Conservation (phyloP, 768 basidiomycete genomes). For the Kwoniella europaea region DNA sequence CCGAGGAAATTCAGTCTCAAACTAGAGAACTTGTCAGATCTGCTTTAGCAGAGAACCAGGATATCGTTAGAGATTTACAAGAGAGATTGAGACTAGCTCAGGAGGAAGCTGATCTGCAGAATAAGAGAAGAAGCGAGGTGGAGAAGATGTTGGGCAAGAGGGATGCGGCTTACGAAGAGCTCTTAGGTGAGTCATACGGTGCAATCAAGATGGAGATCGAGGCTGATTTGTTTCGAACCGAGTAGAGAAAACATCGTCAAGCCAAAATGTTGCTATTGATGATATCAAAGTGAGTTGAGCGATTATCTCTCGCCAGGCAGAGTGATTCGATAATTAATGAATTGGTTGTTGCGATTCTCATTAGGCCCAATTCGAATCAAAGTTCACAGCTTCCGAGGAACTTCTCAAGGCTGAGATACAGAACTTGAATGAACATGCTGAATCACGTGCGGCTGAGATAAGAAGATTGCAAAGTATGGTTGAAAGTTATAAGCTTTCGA, state of each 20-base stretch:
- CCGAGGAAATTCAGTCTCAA: conserved; percentile 58
- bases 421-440: conserved; percentile 88
- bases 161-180: conserved; percentile 94
- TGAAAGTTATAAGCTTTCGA: conserved; percentile 91
- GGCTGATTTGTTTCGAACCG: background rate
- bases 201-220: background rate
- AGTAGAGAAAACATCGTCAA: conserved; percentile 40
- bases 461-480: conserved; percentile 81
- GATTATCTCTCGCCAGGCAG: too few species aligned
- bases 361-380: conserved; percentile 90
- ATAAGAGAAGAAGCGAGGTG: conserved; percentile 81
- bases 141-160: conserved; percentile 77
- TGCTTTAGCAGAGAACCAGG: conserved; percentile 87
- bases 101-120: conserved; percentile 87
- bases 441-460: conserved; percentile 79
- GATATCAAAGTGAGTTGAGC: conserved; percentile 77
- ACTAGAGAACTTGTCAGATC: conserved; percentile 68
- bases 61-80: conserved; percentile 80
- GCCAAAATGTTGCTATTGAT: conserved; percentile 71
- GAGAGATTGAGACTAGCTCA: conserved; percentile 86
- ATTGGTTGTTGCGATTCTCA: background rate
- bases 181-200: conserved; percentile 71
- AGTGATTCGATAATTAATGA: too few species aligned
- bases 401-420: conserved; percentile 80
- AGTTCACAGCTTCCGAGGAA: conserved; percentile 90